phyloP scores from a whole-genome alignment of 2,329 filamentous ascomycete species.

The Aspergillus sp. region DNA sequence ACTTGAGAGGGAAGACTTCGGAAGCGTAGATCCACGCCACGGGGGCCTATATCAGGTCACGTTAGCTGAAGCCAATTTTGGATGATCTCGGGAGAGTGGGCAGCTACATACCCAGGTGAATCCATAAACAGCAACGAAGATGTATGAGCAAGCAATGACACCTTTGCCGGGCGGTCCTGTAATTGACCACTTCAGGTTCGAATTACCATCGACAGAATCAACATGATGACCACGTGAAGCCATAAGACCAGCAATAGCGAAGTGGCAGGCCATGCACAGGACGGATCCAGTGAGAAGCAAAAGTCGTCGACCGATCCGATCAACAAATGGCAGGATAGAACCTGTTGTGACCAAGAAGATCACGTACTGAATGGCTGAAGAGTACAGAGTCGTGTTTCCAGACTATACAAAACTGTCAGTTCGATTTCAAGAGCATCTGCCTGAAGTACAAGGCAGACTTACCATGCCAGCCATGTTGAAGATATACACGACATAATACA shows the following conservation, averaged over 20 bases:
- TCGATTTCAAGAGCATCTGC: not conserved
- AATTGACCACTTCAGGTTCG: conserved; percentile 51
- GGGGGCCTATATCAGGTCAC: conserved; percentile 48
- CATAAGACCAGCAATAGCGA: conserved; percentile 57
- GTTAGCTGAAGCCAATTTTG: not conserved
- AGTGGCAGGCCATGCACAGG: conserved; percentile 53
- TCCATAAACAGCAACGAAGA: conserved; percentile 40
- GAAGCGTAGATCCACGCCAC: conserved; percentile 61
- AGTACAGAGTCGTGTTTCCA: conserved; percentile 50
- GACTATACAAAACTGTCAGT: conserved; percentile 25
- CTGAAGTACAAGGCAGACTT: not conserved
- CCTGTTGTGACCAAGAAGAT: conserved; percentile 59
- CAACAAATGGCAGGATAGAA: conserved; percentile 53
- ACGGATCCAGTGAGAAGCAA: conserved; percentile 52
- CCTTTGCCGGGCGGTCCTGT: conserved; percentile 55
- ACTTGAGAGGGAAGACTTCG: conserved; percentile 65
- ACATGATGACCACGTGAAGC: conserved; percentile 51
- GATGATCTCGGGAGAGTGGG: not conserved
- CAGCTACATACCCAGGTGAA: conserved; percentile 46
- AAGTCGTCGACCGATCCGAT: conserved; percentile 52
- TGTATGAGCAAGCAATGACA: conserved; percentile 67
- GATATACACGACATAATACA: conserved; percentile 64
- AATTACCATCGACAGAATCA: conserved; percentile 50
- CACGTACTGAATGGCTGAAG: conserved; percentile 60
- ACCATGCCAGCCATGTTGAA: conserved; percentile 61